Evolutionary conservation across 257 asterid species (phyloP), one percentile per base, ranked within the genome.

Genomic region (Ballota nigra): DNA sequence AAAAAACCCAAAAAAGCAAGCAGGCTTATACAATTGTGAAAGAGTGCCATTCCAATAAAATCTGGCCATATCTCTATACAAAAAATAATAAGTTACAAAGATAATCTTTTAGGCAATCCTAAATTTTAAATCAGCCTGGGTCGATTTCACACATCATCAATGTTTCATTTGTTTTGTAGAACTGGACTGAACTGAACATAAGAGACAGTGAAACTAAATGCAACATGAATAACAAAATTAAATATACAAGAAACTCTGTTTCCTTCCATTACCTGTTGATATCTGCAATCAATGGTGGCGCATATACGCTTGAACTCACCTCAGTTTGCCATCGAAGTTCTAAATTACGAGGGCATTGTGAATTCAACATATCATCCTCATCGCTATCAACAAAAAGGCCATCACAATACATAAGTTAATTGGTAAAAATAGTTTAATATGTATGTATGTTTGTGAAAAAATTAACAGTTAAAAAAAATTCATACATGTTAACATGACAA

Each of bases 261-360:
- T 28, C 15, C 24, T 16, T 28, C 16, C 20, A 53, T 78, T 80
- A 95, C 99, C 97, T 88, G 88, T 95, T 95, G 75, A 95, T 92
- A 86, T 95, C 99, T 19, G 98, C 97, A 66, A 95, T 77, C 84
- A 95, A 79, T 0, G 99, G 99, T 38, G 99, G 60, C 0, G 98
- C 96, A 75, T 92, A 95, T 70, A 95, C 82, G 83, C 99, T 95
- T 68, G 99, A 90, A 83, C 98, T 95, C 79, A 95, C 97, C 90
- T 95, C 99, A 64, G 92, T 75, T 86, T 95, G 97, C 99, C 99
- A 95, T 81, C 99, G 86, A 75, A 92, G 86, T 75, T 95, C 99
- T 88, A 95, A 86, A 79, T 87, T 88, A 83, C 80, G 98, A 58
- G 99, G 99, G 76, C 99, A 95, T 78, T 92, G 97, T 8, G 96